Conservation (phyloP, 192 early-diverging fungal species). For the Backusella macrospora region DNA sequence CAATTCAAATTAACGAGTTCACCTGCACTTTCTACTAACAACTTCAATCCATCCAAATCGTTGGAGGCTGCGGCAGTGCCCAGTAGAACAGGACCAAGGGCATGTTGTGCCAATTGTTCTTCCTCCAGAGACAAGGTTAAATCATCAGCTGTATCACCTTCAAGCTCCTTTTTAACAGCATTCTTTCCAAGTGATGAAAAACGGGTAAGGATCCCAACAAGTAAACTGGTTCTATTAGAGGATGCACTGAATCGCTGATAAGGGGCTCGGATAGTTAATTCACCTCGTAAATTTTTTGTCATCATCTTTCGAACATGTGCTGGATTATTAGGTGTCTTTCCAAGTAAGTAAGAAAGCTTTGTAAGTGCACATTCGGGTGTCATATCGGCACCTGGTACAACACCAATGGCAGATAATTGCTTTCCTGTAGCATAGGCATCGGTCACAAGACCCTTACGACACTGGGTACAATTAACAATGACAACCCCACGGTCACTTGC, state of each 20-base stretch:
- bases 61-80: constrained; percentile 86
- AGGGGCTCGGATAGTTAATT: constrained; percentile 76
- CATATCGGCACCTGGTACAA: constrained; percentile 93
- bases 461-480: constrained; percentile 96
- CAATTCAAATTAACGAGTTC: constrained; percentile 65
- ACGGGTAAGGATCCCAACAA: constrained; percentile 53
- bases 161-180: constrained; percentile 18
- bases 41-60: constrained; percentile 77
- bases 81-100: constrained; percentile 81
- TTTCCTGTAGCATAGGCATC: constrained; percentile 92
- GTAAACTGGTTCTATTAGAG: constrained; percentile 54
- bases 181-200: constrained; percentile 31
- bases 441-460: constrained; percentile 83
- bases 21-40: constrained; percentile 62
- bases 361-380: constrained; percentile 95
- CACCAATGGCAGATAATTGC: constrained; percentile 75
- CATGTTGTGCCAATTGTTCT: constrained; percentile 70
- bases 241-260: constrained; percentile 70
- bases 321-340: constrained; percentile 48
- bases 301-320: constrained; percentile 77
- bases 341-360: constrained; percentile 92
- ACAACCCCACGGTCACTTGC: constrained; percentile 93
- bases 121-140: constrained; percentile 45
- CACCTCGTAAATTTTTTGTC: constrained; percentile 86
- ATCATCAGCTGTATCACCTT: background rate